Percentiles rank a stretch among this genome's conserved stretches.
Evolutionary conservation across 2,329 filamentous ascomycete species (phyloP).

Genomic region (Xylaria sp.): DNA sequence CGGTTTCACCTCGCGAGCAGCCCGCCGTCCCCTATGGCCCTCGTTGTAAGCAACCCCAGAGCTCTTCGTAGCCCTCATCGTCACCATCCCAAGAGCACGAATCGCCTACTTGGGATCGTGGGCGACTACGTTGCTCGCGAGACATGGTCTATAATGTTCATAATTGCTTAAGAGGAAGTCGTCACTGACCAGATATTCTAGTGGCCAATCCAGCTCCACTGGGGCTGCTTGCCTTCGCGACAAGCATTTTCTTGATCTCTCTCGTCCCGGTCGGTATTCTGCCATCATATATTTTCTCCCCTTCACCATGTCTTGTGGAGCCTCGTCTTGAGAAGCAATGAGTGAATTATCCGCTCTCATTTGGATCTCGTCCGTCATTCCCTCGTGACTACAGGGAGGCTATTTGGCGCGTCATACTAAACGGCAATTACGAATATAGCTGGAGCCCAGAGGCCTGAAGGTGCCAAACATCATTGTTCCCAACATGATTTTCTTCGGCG

Average conservation of each 20-base stretch:
- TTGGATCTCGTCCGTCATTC: background rate
- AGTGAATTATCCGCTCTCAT: too few relatives aligned
- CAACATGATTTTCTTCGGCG: conserved; percentile 12
- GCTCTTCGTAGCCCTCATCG: too few relatives aligned
- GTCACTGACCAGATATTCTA: too few relatives aligned
- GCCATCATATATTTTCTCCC: background rate
- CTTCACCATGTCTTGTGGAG: too few relatives aligned
- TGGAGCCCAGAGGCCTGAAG: conserved; percentile 8
- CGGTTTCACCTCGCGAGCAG: conserved; percentile 8
- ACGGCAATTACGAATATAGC: background rate
- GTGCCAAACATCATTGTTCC: conserved; percentile 10
- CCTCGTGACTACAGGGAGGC: background rate
- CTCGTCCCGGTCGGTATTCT: background rate
- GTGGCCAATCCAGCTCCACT: conserved; percentile 10
- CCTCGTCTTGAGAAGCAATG: background rate
- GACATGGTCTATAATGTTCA: too few relatives aligned
- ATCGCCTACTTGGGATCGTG: too few relatives aligned
- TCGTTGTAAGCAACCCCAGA: too few relatives aligned
- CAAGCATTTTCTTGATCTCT: conserved; percentile 14
- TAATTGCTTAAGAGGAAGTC: too few relatives aligned
- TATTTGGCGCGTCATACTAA: background rate
- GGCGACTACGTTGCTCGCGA: too few relatives aligned
- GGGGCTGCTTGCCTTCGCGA: conserved; percentile 9
- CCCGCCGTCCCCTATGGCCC: background rate
- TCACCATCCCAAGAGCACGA: too few relatives aligned